Evolutionary conservation across 2,329 filamentous ascomycete genomes (phyloP).

Genomic region (Epichloe glyceriae): DNA sequence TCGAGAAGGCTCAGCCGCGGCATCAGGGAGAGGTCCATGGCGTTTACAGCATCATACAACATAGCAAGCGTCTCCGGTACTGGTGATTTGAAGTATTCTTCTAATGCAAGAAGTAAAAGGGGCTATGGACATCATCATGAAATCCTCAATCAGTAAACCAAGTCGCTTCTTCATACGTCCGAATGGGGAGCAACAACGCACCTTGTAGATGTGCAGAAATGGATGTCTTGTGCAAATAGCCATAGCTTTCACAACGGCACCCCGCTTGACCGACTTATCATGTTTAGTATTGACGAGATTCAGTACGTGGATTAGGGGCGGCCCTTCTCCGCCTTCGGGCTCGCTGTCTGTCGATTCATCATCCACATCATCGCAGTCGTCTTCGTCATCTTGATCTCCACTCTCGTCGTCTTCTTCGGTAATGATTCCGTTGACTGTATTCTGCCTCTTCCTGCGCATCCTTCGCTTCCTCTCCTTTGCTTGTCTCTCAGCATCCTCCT

Average conservation of each 20-base stretch:
- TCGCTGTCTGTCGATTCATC: slow-evolving; percentile 46
- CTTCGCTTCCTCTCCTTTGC: slow-evolving; percentile 40
- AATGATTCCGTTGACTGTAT: slow-evolving; percentile 35
- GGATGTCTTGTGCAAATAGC: slow-evolving; percentile 96
- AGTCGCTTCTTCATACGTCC: not conserved
- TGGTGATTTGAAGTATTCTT: slow-evolving; percentile 93
- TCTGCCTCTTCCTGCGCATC: slow-evolving; percentile 37
- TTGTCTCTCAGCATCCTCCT: slow-evolving; percentile 60
- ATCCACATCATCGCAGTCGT: slow-evolving; percentile 37
- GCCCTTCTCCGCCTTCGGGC: slow-evolving; percentile 63
- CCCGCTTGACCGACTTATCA: slow-evolving; percentile 83
- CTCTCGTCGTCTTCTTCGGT: slow-evolving; percentile 30
- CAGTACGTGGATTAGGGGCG: slow-evolving; percentile 89
- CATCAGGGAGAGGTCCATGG: slow-evolving; percentile 92
- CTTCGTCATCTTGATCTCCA: slow-evolving; percentile 37
- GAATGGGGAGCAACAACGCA: slow-evolving; percentile 21
- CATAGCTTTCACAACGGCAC: slow-evolving; percentile 95
- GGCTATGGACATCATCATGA: slow-evolving; percentile 40
- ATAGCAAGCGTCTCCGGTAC: slow-evolving; percentile 76
- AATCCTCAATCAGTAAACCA: not conserved
- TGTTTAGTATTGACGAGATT: slow-evolving; percentile 98
- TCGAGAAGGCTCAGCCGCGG: slow-evolving; percentile 75
- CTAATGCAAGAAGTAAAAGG: slow-evolving; percentile 74
- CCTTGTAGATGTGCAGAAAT: slow-evolving; percentile 98
- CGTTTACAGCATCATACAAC: slow-evolving; percentile 85